Conservation (phyloP, 176 grass and related monocot genomes). For the Hyparrhenia diplandra region DNA sequence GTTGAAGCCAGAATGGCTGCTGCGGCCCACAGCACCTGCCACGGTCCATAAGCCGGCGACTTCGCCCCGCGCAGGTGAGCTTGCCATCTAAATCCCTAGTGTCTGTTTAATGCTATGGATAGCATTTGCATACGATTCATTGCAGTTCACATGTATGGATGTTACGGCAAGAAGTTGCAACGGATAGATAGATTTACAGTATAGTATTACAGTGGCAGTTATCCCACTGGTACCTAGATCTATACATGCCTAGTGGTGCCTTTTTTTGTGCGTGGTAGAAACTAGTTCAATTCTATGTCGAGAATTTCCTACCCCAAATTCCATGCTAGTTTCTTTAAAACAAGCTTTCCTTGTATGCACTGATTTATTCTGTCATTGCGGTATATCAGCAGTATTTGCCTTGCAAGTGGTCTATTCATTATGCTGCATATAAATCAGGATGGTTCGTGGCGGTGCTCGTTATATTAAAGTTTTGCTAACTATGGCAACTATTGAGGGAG, state of each 20-base stretch:
- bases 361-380: neutral
- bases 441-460: neutral
- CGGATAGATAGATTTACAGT: too few relatives aligned
- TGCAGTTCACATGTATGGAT: too few relatives aligned
- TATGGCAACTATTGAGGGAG: neutral
- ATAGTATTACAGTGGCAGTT: neutral
- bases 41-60: constrained; percentile 11
- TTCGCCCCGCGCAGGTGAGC: constrained; percentile 42
- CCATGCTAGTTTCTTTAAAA: neutral
- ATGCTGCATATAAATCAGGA: neutral
- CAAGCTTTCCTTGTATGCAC: neutral
- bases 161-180: neutral
- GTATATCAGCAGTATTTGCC: neutral
- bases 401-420: neutral
- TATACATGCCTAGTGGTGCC: neutral
- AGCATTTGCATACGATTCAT: neutral
- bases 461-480: neutral
- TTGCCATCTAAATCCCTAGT: neutral
- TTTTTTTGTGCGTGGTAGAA: neutral
- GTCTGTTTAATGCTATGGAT: neutral
- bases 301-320: neutral
- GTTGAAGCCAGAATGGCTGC: constrained; percentile 66
- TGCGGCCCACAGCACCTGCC: constrained; percentile 11
- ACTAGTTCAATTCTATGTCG: neutral
- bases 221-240: neutral